A percentile compares a stretch with the other conserved stretches of the same genome.
Conservation (phyloP, 1,284 basidiomycete genomes). For the Moesziomyces aphidis region DNA sequence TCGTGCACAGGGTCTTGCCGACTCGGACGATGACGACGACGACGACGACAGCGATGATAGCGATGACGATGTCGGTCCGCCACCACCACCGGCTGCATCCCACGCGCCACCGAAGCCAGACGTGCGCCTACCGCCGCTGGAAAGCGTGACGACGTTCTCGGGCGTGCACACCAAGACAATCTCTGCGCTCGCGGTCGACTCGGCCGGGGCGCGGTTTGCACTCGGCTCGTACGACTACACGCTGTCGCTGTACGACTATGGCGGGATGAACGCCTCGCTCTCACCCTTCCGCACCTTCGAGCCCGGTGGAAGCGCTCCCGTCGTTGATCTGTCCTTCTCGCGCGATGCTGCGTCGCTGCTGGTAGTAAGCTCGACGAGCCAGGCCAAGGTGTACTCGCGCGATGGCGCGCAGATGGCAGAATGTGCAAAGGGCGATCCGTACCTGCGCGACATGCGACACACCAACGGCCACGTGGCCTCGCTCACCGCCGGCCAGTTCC, state of each 20-base stretch:
- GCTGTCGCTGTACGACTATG: conserved; percentile 98
- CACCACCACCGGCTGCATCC: conserved; percentile 8
- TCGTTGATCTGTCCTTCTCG: conserved; percentile 57
- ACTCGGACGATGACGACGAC: conserved; percentile 25
- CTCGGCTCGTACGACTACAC: conserved; percentile 97
- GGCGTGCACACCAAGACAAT: conserved; percentile 94
- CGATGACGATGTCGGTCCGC: conserved; percentile 29
- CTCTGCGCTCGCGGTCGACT: conserved; percentile 89
- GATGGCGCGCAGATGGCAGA: conserved; percentile 53
- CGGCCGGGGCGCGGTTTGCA: conserved; percentile 88
- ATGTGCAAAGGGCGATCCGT: conserved; percentile 92
- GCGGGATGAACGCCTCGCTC: conserved; percentile 87
- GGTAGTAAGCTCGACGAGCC: conserved; percentile 82
- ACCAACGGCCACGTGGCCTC: conserved; percentile 95
- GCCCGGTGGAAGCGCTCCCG: conserved; percentile 83
- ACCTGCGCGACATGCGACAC: conserved; percentile 97
- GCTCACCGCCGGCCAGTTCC: conserved; percentile 88
- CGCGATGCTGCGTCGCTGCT: conserved; percentile 30
- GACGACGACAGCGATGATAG: background rate
- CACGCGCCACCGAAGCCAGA: background rate
- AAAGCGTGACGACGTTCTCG: conserved; percentile 70
- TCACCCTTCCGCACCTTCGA: conserved; percentile 97
- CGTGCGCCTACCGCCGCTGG: conserved; percentile 17
- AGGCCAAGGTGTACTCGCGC: conserved; percentile 84
- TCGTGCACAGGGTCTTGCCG: conserved; percentile 13